Evolutionary conservation across 2,329 filamentous ascomycete species (phyloP).

Genomic region (Zymoseptoria brevis): DNA sequence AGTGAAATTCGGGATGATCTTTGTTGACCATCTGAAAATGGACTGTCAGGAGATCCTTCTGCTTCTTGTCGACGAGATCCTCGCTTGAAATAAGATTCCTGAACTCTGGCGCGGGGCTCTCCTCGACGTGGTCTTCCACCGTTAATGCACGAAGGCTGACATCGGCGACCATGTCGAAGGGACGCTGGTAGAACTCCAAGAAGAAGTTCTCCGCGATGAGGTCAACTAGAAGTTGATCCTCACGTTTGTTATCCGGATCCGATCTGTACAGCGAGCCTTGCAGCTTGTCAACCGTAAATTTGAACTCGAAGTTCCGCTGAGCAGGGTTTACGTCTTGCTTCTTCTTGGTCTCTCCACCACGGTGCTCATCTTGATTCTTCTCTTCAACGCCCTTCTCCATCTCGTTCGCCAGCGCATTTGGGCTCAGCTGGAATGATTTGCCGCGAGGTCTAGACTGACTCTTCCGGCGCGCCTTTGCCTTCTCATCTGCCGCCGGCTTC

Average conservation of each 20-base stretch:
- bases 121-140: constrained; percentile 88
- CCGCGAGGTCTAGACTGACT: constrained; percentile 50
- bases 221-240: constrained; percentile 79
- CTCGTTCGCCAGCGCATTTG: constrained; percentile 70
- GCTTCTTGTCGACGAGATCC: constrained; percentile 57
- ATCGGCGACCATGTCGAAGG: constrained; percentile 88
- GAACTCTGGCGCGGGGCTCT: constrained; percentile 80
- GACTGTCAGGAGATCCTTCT: constrained; percentile 74
- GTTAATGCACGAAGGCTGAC: constrained; percentile 79
- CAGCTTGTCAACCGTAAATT: constrained; percentile 88
- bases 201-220: constrained; percentile 83
- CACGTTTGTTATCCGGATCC: constrained; percentile 65
- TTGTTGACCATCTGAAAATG: constrained; percentile 86
- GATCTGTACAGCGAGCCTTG: constrained; percentile 88
- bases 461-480: constrained; percentile 17
- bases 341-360: constrained; percentile 37
- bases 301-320: constrained; percentile 90
- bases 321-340: constrained; percentile 53
- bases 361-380: constrained; percentile 40
- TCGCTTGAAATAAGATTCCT: constrained; percentile 97
- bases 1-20: constrained; percentile 86
- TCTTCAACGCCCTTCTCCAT: constrained; percentile 47
- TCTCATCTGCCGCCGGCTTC: constrained; percentile 26
- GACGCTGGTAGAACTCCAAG: constrained; percentile 77
- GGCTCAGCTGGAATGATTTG: constrained; percentile 62